Conservation (phyloP, 345 rosid species). For the Erodium maritimum region DNA sequence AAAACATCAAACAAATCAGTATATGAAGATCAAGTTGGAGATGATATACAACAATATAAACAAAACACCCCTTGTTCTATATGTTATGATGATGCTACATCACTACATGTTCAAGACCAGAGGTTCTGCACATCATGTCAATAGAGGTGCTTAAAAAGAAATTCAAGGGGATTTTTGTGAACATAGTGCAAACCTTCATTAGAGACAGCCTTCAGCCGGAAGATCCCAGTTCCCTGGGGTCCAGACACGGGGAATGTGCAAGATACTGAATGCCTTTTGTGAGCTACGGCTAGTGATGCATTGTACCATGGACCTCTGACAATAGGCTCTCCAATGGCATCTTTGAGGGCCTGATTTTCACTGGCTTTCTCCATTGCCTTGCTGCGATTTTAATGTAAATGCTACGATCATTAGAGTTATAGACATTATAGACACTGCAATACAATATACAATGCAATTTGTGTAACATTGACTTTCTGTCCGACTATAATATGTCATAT, state of each 20-base stretch:
- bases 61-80: background rate
- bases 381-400: slow-evolving; percentile 29
- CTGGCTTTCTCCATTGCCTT: slow-evolving; percentile 84
- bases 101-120: no score
- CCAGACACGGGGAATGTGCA: slow-evolving; percentile 91
- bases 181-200: slow-evolving; percentile 43
- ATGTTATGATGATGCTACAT: background rate
- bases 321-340: slow-evolving; percentile 85
- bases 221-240: slow-evolving; percentile 57
- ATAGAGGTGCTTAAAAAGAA: background rate
- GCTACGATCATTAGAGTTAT: background rate
- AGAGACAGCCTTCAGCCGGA: slow-evolving; percentile 79
- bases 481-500: no score
- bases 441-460: background rate
- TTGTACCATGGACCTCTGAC: slow-evolving; percentile 93
- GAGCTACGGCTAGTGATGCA: slow-evolving; percentile 92
- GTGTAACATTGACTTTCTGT: background rate
- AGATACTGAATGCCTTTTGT: slow-evolving; percentile 71
- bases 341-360: slow-evolving; percentile 48
- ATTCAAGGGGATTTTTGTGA: no score
- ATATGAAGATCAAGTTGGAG: background rate
- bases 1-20: slow-evolving; percentile 4
- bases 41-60: background rate
- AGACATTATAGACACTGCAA: background rate
- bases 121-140: no score